phyloP scores from a whole-genome alignment of 306 rosid species.

The Rubus idaeus region DNA sequence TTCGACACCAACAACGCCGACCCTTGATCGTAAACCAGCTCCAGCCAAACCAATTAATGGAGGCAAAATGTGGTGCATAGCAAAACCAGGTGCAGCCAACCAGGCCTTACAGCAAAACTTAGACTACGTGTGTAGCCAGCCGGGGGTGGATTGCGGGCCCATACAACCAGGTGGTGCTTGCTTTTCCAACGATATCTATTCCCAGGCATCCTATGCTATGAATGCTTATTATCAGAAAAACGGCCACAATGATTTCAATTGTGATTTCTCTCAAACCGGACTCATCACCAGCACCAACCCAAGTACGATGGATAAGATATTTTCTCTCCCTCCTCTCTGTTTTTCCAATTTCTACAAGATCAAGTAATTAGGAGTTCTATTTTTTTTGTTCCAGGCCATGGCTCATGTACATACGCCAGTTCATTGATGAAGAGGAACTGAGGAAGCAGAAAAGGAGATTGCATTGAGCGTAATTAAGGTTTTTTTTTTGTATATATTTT shows the following conservation, averaged over 20 bases:
- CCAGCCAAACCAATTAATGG: not conserved
- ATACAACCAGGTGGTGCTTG: conserved; percentile 65
- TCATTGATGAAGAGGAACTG: not conserved
- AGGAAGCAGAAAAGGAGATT: not conserved
- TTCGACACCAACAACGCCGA: no score
- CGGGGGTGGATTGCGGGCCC: conserved; percentile 54
- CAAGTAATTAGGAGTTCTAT: not conserved
- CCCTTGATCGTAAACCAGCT: not conserved
- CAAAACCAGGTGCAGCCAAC: conserved; percentile 41
- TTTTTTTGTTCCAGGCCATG: not conserved
- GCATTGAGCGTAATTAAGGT: no score
- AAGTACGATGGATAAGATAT: not conserved
- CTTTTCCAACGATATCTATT: conserved; percentile 38
- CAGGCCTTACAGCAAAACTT: conserved; percentile 56
- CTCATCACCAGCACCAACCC: not conserved
- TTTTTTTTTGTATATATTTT: no score
- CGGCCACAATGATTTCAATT: not conserved
- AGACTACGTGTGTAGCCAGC: conserved; percentile 62
- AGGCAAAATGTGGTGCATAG: conserved; percentile 57
- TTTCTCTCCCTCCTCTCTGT: not conserved
- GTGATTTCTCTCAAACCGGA: not conserved
- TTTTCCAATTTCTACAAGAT: not conserved
- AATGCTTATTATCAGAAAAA: conserved; percentile 41
- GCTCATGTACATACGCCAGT: not conserved
- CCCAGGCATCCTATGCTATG: conserved; percentile 71